Percentiles rank a stretch among this genome's conserved stretches.
phyloP scores from a whole-genome alignment of 768 basidiomycete species.

The Termitomyces sp. region DNA sequence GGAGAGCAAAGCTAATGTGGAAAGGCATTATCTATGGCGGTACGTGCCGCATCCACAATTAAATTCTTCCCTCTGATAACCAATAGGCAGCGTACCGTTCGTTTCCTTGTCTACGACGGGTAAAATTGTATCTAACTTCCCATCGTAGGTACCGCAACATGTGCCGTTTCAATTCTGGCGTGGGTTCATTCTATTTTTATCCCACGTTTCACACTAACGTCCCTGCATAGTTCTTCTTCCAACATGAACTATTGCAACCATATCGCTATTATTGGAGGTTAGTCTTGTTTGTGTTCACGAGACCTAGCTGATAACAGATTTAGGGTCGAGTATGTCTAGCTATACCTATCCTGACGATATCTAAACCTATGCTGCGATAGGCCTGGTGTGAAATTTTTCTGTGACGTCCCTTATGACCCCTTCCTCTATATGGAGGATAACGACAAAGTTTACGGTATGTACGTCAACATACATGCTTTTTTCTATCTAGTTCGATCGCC shows the following conservation, averaged over 20 bases:
- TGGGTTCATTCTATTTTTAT: constrained; percentile 31
- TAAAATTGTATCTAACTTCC: not conserved
- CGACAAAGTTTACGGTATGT: constrained; percentile 42
- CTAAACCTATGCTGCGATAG: constrained; percentile 27
- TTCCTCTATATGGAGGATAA: constrained; percentile 79
- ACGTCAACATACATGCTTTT: not conserved
- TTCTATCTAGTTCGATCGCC: not conserved
- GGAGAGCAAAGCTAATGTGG: constrained; percentile 61
- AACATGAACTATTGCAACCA: constrained; percentile 68
- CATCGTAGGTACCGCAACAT: constrained; percentile 78
- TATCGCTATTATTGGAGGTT: constrained; percentile 85
- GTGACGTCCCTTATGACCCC: constrained; percentile 77
- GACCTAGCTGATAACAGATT: not conserved
- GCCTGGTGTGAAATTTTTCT: constrained; percentile 73
- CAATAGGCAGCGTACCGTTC: constrained; percentile 68
- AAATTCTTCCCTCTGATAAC: constrained; percentile 1
- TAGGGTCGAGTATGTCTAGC: constrained; percentile 69
- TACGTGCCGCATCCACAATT: constrained; percentile 18
- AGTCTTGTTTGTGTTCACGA: constrained; percentile 13
- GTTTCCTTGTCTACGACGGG: constrained; percentile 22
- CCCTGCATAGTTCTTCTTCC: constrained; percentile 68
- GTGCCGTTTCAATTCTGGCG: constrained; percentile 94
- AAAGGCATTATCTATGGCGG: constrained; percentile 62
- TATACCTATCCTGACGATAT: not conserved
- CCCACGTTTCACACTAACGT: not conserved